Base-by-base conservation (phyloP, 2,329 filamentous ascomycete species). In the Aspergillus unguis region DNA sequence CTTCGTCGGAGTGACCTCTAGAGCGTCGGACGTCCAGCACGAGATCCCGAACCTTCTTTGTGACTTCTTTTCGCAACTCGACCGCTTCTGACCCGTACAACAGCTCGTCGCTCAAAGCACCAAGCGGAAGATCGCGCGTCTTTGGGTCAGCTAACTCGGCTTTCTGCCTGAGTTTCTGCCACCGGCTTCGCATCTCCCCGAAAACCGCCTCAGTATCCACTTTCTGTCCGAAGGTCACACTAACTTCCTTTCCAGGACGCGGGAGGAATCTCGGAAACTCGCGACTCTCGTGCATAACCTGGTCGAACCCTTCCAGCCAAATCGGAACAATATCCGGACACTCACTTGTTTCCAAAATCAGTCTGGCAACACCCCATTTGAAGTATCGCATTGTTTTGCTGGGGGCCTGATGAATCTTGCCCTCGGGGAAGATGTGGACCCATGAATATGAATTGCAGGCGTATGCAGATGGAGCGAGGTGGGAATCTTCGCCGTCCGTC, bases 351-450 rank as follows among this genome's bases (percentile, higher is more conserved):
- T 99, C 94, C 43, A 99, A 83, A 53, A 99, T 94, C 53, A 97
- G 80, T 2, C 94, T 84, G 5, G 92, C 90, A 1, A 97, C 80
- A 1, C 94, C 94, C 94, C 94, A 99, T 76, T 96, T 96, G 82
- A 97, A 97, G 75, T 99, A 99, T 29, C 94, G 87, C 79, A 97
- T 86, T 6, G 86, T 84, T 62, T 85, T 84, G 38, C 85, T 77
- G 1, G 87, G 82, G 60, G 90, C 85, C 74, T 99, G 94, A 71
- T 97, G 92, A 42, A 96, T 90, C 71, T 88, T 90, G 44, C 91
- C 94, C 73, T 99, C 94, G 9, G 94, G 94, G 71, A 97, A 97
- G 50, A 97, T 87, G 71, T 99, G 94, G 3, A 99, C 78, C 94
- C 94, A 99, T 41, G 84, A 83, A 69, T 88, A 81, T 42, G 83